Evolutionary conservation across 169 alveolate species (phyloP), one percentile per base, ranked within the genome.

Genomic region (Eimeria brunetti): DNA sequence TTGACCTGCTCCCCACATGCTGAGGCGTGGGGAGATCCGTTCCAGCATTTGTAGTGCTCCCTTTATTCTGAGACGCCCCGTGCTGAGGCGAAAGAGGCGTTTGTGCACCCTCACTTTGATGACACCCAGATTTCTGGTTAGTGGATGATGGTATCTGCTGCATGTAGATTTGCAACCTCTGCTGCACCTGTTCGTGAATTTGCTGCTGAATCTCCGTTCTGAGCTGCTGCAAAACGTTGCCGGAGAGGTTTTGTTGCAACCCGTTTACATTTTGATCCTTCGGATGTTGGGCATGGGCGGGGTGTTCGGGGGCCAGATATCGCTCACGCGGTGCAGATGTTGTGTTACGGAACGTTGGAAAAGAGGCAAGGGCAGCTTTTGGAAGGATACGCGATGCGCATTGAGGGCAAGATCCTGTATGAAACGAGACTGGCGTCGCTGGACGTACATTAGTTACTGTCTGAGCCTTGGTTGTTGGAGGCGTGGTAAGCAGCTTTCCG

Each of bases 191-290:
- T 64, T 64, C 64, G 8, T 62, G 93, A 33, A 86, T 46, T 36
- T 64, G 93, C 6, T 60, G 67, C 44, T 86, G 69, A 14, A 64
- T 44, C 27, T 46, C 60, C 53, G 27, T 64, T 33, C 24, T 46
- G 49, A 86, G 93, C 67, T 86, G 93, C 67, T 86, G 93, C 93
- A 84, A 36, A 36, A 84, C 2, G 8, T 44, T 60, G 49, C 56
- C 5, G 83, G 53, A 36, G 24, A 86, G 38, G 27, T 14, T 27
- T 60, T 86, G 83, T 22, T 86, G 93, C 64, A 86, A 67, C 14
- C 49, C 93, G 44, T 64, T 33, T 60, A 36, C 22, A 30, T 36
- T 14, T 14, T 41, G 83, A 36, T 38, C 58, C 38, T 36, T 33
- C 56, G 49, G 64, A 38, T 58, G 91, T 27, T 36, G 88, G 64